These are phyloP conservation scores for Penicillium herquei DNA, from an alignment of 495 filamentous ascomycete species.

Conservation along the genomic window DNA sequence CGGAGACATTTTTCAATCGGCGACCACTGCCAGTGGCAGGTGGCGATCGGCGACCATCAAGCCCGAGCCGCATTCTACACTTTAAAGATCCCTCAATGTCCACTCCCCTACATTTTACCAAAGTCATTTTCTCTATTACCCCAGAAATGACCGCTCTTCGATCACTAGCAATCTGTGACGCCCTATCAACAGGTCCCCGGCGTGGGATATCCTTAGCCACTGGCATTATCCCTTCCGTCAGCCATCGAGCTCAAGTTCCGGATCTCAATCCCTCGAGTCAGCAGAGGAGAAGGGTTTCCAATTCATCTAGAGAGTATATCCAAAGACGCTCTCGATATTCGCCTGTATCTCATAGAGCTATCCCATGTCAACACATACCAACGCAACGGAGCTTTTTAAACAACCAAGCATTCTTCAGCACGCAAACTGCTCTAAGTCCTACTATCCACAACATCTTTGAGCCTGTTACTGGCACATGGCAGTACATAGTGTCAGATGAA, in stretches of 20 bases:
- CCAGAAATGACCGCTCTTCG: background rate
- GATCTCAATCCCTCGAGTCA: background rate
- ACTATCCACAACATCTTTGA: constrained; percentile 47
- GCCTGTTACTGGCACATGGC: constrained; percentile 52
- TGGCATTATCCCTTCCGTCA: background rate
- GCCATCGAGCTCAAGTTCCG: background rate
- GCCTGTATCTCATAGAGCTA: background rate
- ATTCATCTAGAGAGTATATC: background rate
- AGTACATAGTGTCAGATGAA: constrained; percentile 58
- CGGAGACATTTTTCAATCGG: constrained; percentile 4
- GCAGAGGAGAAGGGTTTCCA: background rate
- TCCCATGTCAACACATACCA: background rate
- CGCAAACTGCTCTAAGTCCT: constrained; percentile 20
- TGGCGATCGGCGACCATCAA: constrained; percentile 17
- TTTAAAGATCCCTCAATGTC: background rate
- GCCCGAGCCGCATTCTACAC: constrained; percentile 1
- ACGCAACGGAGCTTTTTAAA: background rate
- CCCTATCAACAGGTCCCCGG: background rate
- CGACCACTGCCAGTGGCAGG: too few species aligned
- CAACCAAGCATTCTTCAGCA: constrained; percentile 4
- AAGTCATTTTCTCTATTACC: background rate
- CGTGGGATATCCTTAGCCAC: background rate
- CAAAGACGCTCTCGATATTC: background rate
- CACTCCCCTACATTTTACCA: background rate
- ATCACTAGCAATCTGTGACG: background rate